Evolutionary conservation across 2,329 filamentous ascomycete species (phyloP), one percentile per base, ranked within the genome.

Genomic region (Ramularia collo-cygni): DNA sequence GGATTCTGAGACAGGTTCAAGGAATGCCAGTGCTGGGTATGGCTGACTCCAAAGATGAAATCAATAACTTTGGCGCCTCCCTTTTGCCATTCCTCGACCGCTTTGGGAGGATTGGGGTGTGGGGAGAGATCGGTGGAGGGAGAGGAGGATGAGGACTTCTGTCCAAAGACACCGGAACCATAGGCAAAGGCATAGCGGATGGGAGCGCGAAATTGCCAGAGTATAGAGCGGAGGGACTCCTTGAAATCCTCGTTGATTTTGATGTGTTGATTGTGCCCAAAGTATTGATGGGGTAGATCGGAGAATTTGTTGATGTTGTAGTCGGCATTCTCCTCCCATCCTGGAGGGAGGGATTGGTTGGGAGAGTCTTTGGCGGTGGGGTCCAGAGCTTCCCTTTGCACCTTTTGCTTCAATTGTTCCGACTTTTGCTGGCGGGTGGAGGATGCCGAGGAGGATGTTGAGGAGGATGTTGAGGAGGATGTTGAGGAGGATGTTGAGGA

Each of bases 151-250:
- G n/a, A n/a, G n/a, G n/a, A 51, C 50, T 74, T 74, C 61, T 98
- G 92, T 0, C 89, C 81, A 58, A 98, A 98, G 8, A 98, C 92
- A 3, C 92, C 92, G 4, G 90, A 96, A 15, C 92, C 92, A 59
- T 98, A 98, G 2, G 92, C 92, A 63, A 98, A 95, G 10, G 89
- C 90, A 68, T 96, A 96, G 40, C 89, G 80, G 51, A 98, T 94
- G 0, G 92, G 90, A 1, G 92, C 90, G 37, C 82, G 76, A 64
- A 98, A 96, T 56, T 93, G 79, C 77, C 88, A 92, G 15, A 95
- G 70, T 49, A 96, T 85, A 55, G 88, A 79, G 38, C 89, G 79
- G 55, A 98, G 66, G 9, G 83, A 83, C 63, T 95, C 85, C 59
- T 95, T 95, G 64, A 96, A 92, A 61, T 96, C 89, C 59, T 87